Evolutionary conservation across 2,329 filamentous ascomycete genomes (phyloP).

Genomic region (Didymellaceae sp.): DNA sequence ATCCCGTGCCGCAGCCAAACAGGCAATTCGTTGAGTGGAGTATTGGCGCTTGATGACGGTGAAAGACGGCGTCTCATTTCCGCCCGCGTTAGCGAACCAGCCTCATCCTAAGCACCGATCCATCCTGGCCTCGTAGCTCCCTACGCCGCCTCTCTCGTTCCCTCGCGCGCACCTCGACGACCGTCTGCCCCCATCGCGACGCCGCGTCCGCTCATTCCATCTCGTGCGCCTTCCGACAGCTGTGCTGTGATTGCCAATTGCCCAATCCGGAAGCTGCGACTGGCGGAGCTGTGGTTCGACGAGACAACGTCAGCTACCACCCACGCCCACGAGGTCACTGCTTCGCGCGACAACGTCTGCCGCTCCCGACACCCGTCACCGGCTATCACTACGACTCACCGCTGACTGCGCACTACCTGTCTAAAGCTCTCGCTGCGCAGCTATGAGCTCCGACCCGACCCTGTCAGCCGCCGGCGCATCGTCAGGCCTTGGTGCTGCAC

Average conservation of each 20-base stretch:
- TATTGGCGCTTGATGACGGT: constrained; percentile 37
- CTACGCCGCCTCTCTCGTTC: constrained; percentile 27
- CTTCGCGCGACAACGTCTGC: constrained; percentile 40
- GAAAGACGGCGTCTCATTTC: constrained; percentile 46
- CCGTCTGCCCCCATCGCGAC: constrained; percentile 29
- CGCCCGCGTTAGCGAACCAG: constrained; percentile 46
- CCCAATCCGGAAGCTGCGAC: constrained; percentile 26
- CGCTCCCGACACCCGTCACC: constrained; percentile 25
- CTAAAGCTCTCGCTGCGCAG: constrained; percentile 31
- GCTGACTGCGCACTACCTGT: constrained; percentile 20
- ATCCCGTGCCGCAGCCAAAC: constrained; percentile 16
- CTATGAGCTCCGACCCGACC: constrained; percentile 47
- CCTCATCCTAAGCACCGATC: constrained; percentile 43
- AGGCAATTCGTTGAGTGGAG: constrained; percentile 26
- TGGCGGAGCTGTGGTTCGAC: constrained; percentile 18
- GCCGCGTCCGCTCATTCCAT: constrained; percentile 35
- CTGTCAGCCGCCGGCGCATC: constrained; percentile 38
- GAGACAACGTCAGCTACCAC: constrained; percentile 22
- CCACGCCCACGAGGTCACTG: constrained; percentile 22
- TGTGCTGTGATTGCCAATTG: constrained; percentile 27
- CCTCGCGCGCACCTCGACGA: constrained; percentile 29
- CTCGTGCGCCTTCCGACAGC: constrained; percentile 31
- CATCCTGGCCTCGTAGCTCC: constrained; percentile 36
- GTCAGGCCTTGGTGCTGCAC: constrained; percentile 33
- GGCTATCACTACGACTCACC: constrained; percentile 22